A percentile compares a stretch with the other conserved stretches of the same genome.
These are phyloP conservation scores for Puya raimondii DNA, from an alignment of 176 grass and related monocot species.

Conservation along the genomic window DNA sequence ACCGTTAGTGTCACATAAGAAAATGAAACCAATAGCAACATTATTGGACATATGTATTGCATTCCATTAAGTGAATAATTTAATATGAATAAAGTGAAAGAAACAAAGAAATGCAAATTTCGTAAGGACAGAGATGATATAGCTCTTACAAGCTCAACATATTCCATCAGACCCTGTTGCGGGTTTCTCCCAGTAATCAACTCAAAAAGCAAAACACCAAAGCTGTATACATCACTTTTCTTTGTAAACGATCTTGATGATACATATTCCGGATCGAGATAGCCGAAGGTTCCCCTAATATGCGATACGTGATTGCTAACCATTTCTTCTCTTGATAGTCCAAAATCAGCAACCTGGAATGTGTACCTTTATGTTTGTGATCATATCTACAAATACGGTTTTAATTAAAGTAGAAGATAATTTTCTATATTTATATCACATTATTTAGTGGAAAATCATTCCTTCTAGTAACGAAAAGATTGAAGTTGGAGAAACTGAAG, in stretches of 20 bases:
- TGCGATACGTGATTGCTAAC: constrained; percentile 49
- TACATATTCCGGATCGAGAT: constrained; percentile 87
- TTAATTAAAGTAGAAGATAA: too few relatives aligned
- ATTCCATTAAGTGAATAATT: too few relatives aligned
- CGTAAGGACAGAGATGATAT: background rate
- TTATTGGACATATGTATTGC: too few relatives aligned
- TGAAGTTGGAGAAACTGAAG: too few relatives aligned
- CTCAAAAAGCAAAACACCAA: constrained; percentile 85
- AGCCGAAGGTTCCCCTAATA: constrained; percentile 79
- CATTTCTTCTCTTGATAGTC: constrained; percentile 86
- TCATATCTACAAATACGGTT: too few relatives aligned
- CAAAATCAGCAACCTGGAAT: constrained; percentile 88
- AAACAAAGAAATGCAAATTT: background rate
- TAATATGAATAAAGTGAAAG: too few relatives aligned
- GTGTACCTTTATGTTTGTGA: too few relatives aligned
- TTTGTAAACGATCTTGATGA: constrained; percentile 85
- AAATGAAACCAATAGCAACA: background rate
- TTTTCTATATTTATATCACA: too few relatives aligned
- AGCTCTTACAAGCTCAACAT: constrained; percentile 80
- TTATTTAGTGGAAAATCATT: too few relatives aligned
- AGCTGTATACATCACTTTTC: constrained; percentile 99
- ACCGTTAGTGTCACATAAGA: background rate
- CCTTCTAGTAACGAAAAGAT: too few relatives aligned
- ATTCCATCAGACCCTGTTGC: constrained; percentile 97
- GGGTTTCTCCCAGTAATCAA: constrained; percentile 83